Base-by-base conservation (phyloP, 2,329 filamentous ascomycete species). In the Penicillium freii region DNA sequence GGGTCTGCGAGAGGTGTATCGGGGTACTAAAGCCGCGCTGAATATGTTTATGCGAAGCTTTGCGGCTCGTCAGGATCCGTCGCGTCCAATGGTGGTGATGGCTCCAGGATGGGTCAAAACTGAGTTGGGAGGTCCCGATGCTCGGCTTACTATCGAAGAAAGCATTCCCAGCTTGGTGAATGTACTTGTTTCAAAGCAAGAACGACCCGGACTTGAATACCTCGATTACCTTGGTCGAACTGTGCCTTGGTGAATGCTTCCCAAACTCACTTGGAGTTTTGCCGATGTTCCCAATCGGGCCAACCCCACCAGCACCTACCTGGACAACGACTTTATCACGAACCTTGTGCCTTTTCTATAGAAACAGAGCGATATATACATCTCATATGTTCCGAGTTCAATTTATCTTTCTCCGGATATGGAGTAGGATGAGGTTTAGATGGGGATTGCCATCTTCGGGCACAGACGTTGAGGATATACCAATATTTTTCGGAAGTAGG, bases 11-110 rank as follows among this genome's bases (percentile, higher is more conserved):
- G 49, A 51, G 27, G 36, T 51, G 11, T 51, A 51, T n/a, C 49
- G 49, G 5, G 49, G 49, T 17, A 51, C 49, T 10, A 51, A 51
- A 25, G 49, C 49, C 0, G 49, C 49, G 29, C 29, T 51, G 5
- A 51, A 51, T 10, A 51, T 51, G 49, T 51, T 34, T 19, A 51
- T 51, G 49, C 49, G 49, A n/a, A 51, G 49, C 21, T 51, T 51
- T 27, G 49, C 49, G 5, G 38, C 49, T 33, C 49, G 49, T 19
- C 49, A 34, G 39, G 19, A 2, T 2, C 27, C 39, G n/a, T 51
- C 21, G 27, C 36, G 19, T 31, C 38, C 29, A n/a, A 44, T 51
- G 39, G 39, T 34, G 38, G 38, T 44, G 1, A 51, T 51, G 49
- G 49, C 49, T 44, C 49, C 49, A 0, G 49, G 49, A 2, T 51